Percentiles rank a stretch among this genome's conserved stretches.
Evolutionary conservation across 192 early-diverging fungal genomes (phyloP).

Genomic region (Coemansia sp.): DNA sequence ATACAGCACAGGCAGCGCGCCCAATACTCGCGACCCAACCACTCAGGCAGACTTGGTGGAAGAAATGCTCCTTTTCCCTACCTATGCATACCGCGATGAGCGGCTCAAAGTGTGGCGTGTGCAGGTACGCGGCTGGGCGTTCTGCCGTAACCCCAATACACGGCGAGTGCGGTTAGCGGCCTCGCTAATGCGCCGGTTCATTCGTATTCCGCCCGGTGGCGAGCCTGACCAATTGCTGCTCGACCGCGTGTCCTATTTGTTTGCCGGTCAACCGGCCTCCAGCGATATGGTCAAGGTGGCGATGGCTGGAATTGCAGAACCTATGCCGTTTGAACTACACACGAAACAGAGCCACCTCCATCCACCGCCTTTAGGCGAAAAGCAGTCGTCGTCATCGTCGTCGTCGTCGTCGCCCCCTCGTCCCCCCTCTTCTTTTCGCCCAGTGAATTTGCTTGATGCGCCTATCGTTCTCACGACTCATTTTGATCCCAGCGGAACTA

Average conservation of each 20-base stretch:
- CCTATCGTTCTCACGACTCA: conserved; percentile 38
- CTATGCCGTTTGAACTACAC: conserved; percentile 36
- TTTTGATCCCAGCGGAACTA: conserved; percentile 12
- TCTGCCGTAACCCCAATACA: conserved; percentile 29
- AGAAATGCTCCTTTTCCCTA: conserved; percentile 46
- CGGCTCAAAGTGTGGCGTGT: conserved; percentile 48
- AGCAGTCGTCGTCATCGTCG: not conserved
- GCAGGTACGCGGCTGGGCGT: conserved; percentile 49
- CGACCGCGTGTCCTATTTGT: conserved; percentile 43
- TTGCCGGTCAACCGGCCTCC: conserved; percentile 27
- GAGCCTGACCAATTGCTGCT: conserved; percentile 31
- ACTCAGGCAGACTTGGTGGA: conserved; percentile 8
- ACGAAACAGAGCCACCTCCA: not conserved
- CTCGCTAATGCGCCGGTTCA: conserved; percentile 37
- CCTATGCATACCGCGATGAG: conserved; percentile 48
- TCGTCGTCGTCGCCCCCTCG: too few relatives aligned
- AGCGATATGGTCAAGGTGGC: conserved; percentile 37
- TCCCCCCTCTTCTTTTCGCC: not conserved
- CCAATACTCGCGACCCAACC: not conserved
- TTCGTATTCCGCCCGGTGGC: conserved; percentile 28
- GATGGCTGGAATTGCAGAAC: conserved; percentile 46
- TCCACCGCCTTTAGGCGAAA: not conserved
- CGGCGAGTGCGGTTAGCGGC: conserved; percentile 33
- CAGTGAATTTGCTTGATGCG: conserved; percentile 43
- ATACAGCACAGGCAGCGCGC: conserved; percentile 7